A percentile compares a stretch with the other conserved stretches of the same genome.
Conservation (phyloP, 108 stramenopile species). For the Nitzschia sp. region DNA sequence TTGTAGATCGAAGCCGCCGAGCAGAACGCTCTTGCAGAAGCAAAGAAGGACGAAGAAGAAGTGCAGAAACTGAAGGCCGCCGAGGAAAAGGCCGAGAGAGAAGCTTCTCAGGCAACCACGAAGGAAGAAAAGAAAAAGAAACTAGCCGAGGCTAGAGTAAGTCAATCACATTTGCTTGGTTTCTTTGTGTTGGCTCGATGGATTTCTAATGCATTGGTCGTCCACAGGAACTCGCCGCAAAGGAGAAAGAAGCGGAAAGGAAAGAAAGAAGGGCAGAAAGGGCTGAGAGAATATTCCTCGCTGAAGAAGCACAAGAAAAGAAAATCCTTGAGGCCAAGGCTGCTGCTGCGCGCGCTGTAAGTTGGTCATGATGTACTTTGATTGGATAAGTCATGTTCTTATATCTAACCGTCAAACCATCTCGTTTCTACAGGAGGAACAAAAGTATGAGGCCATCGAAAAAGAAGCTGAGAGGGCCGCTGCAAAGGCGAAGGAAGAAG, state of each 20-base stretch:
- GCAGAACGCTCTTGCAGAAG: constrained; percentile 19
- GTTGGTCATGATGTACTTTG: not conserved
- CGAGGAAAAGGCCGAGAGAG: not conserved
- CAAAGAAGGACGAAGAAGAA: constrained; percentile 19
- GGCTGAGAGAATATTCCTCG: constrained; percentile 36
- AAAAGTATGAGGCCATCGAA: constrained; percentile 40
- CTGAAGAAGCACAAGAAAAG: constrained; percentile 49
- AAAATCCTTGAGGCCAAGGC: constrained; percentile 39
- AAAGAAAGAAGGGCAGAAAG: constrained; percentile 41
- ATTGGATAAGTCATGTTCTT: too few relatives aligned
- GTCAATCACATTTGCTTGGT: too few relatives aligned
- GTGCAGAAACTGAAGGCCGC: not conserved
- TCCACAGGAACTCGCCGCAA: constrained; percentile 19
- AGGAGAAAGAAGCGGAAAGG: constrained; percentile 40
- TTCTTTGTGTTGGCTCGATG: too few relatives aligned
- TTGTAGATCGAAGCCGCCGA: constrained; percentile 45
- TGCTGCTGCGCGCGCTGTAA: constrained; percentile 38
- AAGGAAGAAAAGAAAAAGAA: not conserved
- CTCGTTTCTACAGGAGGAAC: constrained; percentile 28
- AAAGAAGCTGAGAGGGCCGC: constrained; percentile 47
- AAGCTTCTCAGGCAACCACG: not conserved
- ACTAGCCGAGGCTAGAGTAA: not conserved
- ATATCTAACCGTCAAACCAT: not conserved
- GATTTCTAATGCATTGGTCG: too few relatives aligned
- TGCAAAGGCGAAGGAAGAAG: constrained; percentile 8